Evolutionary conservation across 1,284 basidiomycete species (phyloP), one percentile per base, ranked within the genome.

Genomic region (Apiotrichum brassicae): DNA sequence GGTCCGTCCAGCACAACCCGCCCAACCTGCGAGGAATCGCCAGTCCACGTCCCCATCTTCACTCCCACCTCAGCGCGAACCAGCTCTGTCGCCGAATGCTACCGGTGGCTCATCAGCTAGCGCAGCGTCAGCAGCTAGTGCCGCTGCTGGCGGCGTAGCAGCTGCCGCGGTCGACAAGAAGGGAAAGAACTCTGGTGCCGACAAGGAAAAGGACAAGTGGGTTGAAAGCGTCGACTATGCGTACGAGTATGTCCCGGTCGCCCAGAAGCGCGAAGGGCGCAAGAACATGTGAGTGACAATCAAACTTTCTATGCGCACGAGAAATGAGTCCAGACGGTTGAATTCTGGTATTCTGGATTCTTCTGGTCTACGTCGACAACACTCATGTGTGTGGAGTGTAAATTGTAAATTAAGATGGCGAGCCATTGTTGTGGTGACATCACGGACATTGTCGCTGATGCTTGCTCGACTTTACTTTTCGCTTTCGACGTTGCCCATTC

Each of bases 201-300:
- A 26, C 40, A 49, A 49, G 30, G 28, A 20, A 4, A 49, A 35
- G 39, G 51, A 49, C 34, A 56, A 56, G 43, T 63, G 60, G 61
- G 46, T 58, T 6, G 62, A 64, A 46, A 61, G 56, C 46, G 56
- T 58, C 12, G 68, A 71, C 41, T 68, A 60, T 46, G 69, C 67
- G 33, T 71, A 71, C 54, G 69, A 71, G 48, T 71, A 71, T 50
- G 67, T 71, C 19, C 62, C 64, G 18, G 64, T 71, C 9, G 33
- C 59, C 22, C 69, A 70, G 55, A 46, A 44, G 18, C 48, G 53
- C 16, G 49, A 53, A 24, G 57, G 53, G 12, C 44, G 53, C 6
- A 58, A 51, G 35, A 48, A 58, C 48, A 58, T 58, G 67, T 70
- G 53, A 64, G 67, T 65, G 14, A 12, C 19, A 22, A 19, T 28